Base-by-base conservation (phyloP, 164 flowering plant genomes). In the Vitis labrusca region DNA sequence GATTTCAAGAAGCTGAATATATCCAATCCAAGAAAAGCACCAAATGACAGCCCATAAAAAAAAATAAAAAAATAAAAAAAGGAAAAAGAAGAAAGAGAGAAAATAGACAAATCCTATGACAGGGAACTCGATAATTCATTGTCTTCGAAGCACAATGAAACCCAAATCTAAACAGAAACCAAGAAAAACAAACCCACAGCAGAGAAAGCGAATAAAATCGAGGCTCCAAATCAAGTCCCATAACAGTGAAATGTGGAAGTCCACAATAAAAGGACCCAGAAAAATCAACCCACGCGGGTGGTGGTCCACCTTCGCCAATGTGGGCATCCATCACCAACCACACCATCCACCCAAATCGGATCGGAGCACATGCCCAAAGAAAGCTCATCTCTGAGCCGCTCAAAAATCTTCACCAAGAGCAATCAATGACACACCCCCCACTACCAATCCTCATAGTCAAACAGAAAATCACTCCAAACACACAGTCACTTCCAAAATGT, bases 361-460 rank as follows among this genome's bases (percentile, higher is more conserved):
- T 75, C 69, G 61, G 9, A 70, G 73, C 79, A 70, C 79, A 74
- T 71, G 70, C 73, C 62, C 70, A 54, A 61, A 71, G 70, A 71
- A 71, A 55, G 71, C 66, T 44, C 63, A 69, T 74, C 58, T 74
- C 60, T 57, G 49, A 73, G 70, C 72, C 76, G 66, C 76, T 71
- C 72, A 66, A 63, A 16, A 74, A 59, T 69, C 71, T 78, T 73
- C 71, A 61, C 48, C 73, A 53, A 49, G 37, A 61, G 75, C 67
- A 74, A 82, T 82, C 80, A 69, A 81, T 79, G 60, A 71, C 76
- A 64, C 76, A 66, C 58, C 67, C 59, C 71, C 84, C 85, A 84
- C 82, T 74, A 75, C 48, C 67, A 76, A 52, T 57, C 66, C 69
- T 37, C 32, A 69, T 63, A 80, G 83, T 83, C 91, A 87, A 82